Base-by-base conservation (phyloP, 192 early-diverging fungal species). In the Coemansia sp. region DNA sequence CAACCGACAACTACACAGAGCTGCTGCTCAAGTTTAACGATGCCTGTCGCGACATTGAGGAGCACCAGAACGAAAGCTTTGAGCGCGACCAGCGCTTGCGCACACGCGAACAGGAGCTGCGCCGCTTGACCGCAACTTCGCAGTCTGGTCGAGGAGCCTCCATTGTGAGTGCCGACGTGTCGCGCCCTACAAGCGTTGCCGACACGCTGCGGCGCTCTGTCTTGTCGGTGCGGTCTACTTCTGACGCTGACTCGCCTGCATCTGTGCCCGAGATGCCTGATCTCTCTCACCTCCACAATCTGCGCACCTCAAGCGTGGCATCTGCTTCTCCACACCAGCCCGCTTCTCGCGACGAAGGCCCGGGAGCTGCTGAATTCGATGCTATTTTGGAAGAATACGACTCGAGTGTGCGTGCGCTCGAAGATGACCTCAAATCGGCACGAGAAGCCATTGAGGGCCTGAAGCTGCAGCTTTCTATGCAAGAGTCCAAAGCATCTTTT, bases 331-430 rank as follows among this genome's bases (percentile, higher is more conserved):
- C 15, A 36, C 39, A 28, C 30, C 49, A 0, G 15, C 37, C 15
- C 30, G n/a, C 23, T 4, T 26, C 39, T 4, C 37, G 57, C 26
- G 36, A 49, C 50, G 57, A 55, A 26, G 69, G 58, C 9, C 68
- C 67, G 2, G 61, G 75, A 53, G 83, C 55, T 39, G 86, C 55
- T 57, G 83, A 58, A 81, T 89, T 50, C 72, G 82, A 67, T 79
- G 68, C 86, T n/a, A 81, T 90, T 4, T 81, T 90, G 55, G 80
- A 86, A 45, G 88, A 88, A 51, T 87, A 88, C 63, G 84, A 87
- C 57, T 81, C 79, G 47, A 81, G 78, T 47, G 80, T 88, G 16
- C 77, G 83, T 7, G 65, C 60, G 6, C 68, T 90, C 12, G 87
- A 90, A 50, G 72, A 60, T 11, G 80, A 90, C 50, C 59, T 90